These are phyloP conservation scores for Vitis hybrid DNA, from an alignment of 177 flowering plant genomes.

Conservation along the genomic window DNA sequence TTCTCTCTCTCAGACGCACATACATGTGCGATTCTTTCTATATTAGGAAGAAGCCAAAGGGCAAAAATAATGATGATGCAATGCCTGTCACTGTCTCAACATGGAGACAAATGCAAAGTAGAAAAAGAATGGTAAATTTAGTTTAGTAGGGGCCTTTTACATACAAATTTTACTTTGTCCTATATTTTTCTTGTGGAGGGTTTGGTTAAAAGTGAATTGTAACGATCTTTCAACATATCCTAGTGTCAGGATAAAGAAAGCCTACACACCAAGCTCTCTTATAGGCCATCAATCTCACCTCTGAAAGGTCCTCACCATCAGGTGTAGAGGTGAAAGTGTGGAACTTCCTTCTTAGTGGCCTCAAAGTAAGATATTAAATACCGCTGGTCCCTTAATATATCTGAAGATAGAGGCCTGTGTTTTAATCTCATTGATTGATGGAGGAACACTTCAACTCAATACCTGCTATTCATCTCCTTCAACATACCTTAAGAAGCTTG, in stretches of 20 bases:
- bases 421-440: not conserved
- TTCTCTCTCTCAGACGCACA: too few relatives aligned
- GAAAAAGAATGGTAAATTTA: not conserved
- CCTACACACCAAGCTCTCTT: too few relatives aligned
- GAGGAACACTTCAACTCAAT: conserved; percentile 3
- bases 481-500: conserved; percentile 5
- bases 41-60: not conserved
- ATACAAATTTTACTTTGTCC: too few relatives aligned
- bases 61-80: not conserved
- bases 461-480: conserved; percentile 1
- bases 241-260: not conserved
- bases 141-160: not conserved
- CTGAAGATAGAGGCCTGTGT: not conserved
- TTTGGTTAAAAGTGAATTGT: not conserved
- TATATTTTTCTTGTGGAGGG: not conserved
- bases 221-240: not conserved
- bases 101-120: not conserved
- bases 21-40: not conserved
- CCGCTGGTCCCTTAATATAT: not conserved
- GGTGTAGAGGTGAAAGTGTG: not conserved
- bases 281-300: too few relatives aligned
- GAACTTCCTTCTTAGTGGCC: not conserved
- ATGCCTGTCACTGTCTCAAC: not conserved
- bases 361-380: not conserved
- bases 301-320: too few relatives aligned